phyloP scores from a whole-genome alignment of 495 filamentous ascomycete genomes.

The Xylaria acuta region DNA sequence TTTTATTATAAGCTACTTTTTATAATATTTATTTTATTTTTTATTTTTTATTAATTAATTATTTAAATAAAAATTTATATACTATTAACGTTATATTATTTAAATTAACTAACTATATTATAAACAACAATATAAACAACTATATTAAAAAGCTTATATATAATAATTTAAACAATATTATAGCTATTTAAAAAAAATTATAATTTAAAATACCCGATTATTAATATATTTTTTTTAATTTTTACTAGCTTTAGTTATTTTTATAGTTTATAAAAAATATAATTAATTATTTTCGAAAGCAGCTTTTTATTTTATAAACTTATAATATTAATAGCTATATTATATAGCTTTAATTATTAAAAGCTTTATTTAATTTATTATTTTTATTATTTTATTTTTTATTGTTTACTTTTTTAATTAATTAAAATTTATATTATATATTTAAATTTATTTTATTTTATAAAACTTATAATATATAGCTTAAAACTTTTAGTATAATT shows the following conservation, averaged over 20 bases:
- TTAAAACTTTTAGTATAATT: not conserved
- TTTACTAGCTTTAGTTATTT: not conserved
- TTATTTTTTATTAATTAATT: not conserved
- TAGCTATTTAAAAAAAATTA: not conserved
- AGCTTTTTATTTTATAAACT: not conserved
- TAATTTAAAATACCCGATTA: not conserved
- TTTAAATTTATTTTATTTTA: not conserved
- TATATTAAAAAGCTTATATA: not conserved
- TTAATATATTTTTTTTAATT: not conserved
- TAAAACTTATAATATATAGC: not conserved
- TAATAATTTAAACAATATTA: not conserved
- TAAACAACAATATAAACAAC: not conserved
- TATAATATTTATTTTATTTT: not conserved
- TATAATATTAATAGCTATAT: slow-evolving; percentile 13
- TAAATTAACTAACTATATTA: not conserved
- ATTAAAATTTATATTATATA: not conserved
- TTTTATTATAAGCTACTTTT: not conserved
- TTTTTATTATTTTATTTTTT: not conserved
- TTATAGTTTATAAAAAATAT: slow-evolving; percentile 7
- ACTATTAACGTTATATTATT: not conserved
- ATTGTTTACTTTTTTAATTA: not conserved
- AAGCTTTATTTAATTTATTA: not conserved
- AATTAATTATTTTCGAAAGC: too few relatives aligned
- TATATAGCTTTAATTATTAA: not conserved
- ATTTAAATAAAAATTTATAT: not conserved